These are phyloP conservation scores for Botrytis galanthina DNA, from an alignment of 2,329 filamentous ascomycete genomes.

Conservation along the genomic window DNA sequence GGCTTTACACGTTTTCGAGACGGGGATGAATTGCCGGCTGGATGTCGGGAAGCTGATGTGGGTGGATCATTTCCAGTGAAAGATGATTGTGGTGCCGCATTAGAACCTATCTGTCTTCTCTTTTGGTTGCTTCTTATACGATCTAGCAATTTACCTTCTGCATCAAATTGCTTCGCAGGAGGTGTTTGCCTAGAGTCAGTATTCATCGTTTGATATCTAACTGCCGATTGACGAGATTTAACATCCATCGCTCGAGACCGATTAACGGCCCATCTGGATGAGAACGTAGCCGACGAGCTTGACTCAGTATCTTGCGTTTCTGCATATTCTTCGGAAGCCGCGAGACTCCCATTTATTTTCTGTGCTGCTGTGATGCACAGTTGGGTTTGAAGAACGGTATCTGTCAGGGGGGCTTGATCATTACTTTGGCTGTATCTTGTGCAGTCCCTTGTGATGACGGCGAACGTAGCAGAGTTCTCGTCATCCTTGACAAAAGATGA, in stretches of 20 bases:
- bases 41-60: not conserved
- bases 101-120: not conserved
- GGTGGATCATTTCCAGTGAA: not conserved
- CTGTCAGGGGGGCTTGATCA: not conserved
- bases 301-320: fast-evolving
- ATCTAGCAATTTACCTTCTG: not conserved
- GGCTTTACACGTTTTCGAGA: not conserved
- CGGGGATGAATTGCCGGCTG: not conserved
- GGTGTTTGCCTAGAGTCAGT: no score
- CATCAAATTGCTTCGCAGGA: not conserved
- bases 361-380: not conserved
- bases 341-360: not conserved
- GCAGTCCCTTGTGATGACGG: not conserved
- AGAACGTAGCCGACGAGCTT: not conserved
- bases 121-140: not conserved
- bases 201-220: not conserved
- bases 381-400: not conserved
- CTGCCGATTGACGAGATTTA: not conserved
- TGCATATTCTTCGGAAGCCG: not conserved
- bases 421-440: not conserved
- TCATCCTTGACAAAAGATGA: not conserved
- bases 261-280: not conserved
- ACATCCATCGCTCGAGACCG: not conserved
- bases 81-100: not conserved
- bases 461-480: not conserved